A percentile compares a stretch with the other conserved stretches of the same genome.
Conservation (phyloP, 129 eudicot genomes). For the Apium graveolens region DNA sequence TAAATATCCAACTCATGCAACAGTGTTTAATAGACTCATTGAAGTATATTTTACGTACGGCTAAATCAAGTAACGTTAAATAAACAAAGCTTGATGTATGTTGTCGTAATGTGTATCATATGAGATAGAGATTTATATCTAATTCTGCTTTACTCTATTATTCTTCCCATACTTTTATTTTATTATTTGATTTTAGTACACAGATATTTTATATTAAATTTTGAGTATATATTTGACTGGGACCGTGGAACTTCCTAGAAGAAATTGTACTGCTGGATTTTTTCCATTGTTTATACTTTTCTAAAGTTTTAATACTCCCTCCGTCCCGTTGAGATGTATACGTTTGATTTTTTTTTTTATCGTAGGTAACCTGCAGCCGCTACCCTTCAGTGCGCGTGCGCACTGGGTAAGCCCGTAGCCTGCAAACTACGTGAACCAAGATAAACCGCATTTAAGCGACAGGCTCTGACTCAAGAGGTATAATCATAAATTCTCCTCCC, state of each 20-base stretch:
- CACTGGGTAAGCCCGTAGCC: no score
- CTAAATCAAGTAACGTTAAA: not conserved
- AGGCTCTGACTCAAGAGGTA: no score
- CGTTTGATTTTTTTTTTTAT: no score
- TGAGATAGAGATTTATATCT: not conserved
- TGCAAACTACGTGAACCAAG: no score
- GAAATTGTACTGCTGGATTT: not conserved
- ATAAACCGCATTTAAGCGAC: no score
- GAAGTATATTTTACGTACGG: not conserved
- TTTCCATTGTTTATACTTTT: not conserved
- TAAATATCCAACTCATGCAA: not conserved
- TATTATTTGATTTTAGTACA: not conserved
- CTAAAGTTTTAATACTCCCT: no score
- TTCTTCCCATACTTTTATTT: not conserved
- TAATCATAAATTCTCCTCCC: no score
- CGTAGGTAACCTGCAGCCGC: no score
- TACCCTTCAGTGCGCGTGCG: no score
- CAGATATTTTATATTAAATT: not conserved
- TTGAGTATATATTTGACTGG: not conserved
- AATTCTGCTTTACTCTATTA: not conserved
- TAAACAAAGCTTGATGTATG: not conserved
- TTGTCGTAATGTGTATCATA: not conserved
- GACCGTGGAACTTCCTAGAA: not conserved
- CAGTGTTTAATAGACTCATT: not conserved
- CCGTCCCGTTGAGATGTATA: no score